Evolutionary conservation across 2,329 filamentous ascomycete species (phyloP).

Genomic region (Coniochaeta sp.): DNA sequence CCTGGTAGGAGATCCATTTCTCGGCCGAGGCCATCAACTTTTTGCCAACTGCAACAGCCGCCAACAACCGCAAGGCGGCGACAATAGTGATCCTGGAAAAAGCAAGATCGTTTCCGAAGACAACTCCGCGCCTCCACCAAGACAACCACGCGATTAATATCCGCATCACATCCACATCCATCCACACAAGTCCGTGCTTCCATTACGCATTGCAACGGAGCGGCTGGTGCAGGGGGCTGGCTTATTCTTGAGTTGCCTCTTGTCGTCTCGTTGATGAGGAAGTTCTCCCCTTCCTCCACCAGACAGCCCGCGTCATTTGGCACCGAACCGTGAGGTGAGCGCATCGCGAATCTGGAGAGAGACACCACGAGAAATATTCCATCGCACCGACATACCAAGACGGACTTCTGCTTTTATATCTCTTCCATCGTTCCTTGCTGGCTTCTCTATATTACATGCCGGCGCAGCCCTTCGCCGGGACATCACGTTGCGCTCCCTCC

Average conservation of each 20-base stretch:
- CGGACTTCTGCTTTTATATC: too few relatives aligned
- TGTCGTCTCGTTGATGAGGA: neutral
- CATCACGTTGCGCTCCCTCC: neutral
- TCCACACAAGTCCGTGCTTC: neutral
- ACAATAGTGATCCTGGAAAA: neutral
- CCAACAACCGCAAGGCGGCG: neutral
- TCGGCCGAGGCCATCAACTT: neutral
- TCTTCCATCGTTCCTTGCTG: neutral
- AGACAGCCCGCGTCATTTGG: too few relatives aligned
- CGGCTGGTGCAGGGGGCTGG: neutral
- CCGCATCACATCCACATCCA: neutral
- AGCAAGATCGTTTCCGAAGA: neutral
- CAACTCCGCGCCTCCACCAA: neutral
- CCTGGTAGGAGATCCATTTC: too few relatives aligned
- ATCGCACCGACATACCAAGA: neutral
- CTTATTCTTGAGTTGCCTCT: neutral
- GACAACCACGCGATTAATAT: neutral
- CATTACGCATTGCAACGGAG: too few relatives aligned
- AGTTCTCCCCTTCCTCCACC: too few relatives aligned
- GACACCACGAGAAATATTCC: neutral
- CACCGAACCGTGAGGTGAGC: neutral
- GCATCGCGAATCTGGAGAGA: neutral
- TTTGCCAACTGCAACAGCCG: neutral
- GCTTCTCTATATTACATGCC: neutral
- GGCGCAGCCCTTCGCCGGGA: neutral